Percentiles rank a stretch among this genome's conserved stretches.
phyloP scores from a whole-genome alignment of 1,139 yeast genomes.

The Candida albicans region DNA sequence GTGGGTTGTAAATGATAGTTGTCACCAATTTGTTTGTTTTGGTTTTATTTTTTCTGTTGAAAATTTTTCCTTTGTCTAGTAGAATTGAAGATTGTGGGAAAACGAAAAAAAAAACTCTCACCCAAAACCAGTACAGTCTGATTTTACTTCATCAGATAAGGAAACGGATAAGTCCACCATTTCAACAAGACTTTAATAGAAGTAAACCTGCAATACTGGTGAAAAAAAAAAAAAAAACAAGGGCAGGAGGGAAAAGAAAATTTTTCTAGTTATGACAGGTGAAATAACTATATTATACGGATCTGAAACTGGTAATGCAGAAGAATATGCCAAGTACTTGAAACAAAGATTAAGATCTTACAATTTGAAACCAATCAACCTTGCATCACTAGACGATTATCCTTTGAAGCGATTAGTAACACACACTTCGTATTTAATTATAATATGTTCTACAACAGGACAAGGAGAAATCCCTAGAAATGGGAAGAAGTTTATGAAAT shows the following conservation, averaged over 20 bases:
- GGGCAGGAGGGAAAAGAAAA: neutral
- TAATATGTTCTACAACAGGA: slow-evolving; percentile 88
- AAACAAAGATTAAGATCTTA: slow-evolving; percentile 56
- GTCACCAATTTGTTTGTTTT: slow-evolving; percentile 6
- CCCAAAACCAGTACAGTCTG: neutral
- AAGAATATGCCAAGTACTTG: slow-evolving; percentile 75
- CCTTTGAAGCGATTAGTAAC: slow-evolving; percentile 51
- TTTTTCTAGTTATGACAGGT: slow-evolving; percentile 6
- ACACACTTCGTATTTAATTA: slow-evolving; percentile 52
- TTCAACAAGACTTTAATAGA: too few species aligned
- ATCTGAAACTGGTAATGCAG: slow-evolving; percentile 91
- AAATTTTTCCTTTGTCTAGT: neutral
- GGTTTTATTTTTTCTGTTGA: slow-evolving; percentile 1
- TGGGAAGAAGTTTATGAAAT: slow-evolving; percentile 69
- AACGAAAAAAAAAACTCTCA: neutral
- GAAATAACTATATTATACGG: slow-evolving; percentile 72
- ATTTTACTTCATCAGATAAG: too few species aligned
- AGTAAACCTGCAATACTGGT: neutral
- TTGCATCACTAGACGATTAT: slow-evolving; percentile 63
- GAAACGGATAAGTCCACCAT: too few species aligned
- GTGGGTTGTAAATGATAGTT: slow-evolving; percentile 1
- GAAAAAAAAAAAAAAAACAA: slow-evolving; percentile 1
- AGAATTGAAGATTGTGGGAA: neutral
- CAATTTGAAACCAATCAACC: slow-evolving; percentile 47
- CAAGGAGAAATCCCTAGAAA: slow-evolving; percentile 93